Evolutionary conservation across 2,329 filamentous ascomycete species (phyloP).

Genomic region (Colletotrichum theobromicola): DNA sequence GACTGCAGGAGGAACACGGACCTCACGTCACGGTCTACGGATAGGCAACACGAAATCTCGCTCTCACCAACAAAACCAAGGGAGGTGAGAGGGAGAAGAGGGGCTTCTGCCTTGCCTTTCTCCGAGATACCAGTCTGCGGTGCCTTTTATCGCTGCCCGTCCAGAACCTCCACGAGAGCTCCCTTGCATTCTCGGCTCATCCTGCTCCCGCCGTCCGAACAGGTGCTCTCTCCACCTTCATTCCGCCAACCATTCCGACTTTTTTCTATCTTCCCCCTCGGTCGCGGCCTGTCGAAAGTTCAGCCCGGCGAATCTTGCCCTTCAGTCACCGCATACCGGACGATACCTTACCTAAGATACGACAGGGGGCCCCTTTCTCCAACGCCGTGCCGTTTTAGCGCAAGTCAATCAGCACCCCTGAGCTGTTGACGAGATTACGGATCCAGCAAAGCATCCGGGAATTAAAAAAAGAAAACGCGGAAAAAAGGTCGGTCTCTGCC

Average conservation of each 20-base stretch:
- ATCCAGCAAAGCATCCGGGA: slow-evolving; percentile 1
- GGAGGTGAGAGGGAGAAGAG: not conserved
- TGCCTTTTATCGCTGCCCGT: not conserved
- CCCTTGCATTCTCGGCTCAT: not conserved
- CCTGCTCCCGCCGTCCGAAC: not conserved
- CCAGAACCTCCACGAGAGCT: not conserved
- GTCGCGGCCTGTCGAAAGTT: not conserved
- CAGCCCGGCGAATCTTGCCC: not conserved
- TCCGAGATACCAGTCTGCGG: not conserved
- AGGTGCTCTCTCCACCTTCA: not conserved
- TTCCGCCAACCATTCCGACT: not conserved
- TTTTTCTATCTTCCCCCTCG: not conserved
- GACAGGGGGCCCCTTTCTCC: not conserved
- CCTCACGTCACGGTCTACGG: not conserved
- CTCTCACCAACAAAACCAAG: not conserved
- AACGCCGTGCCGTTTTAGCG: slow-evolving; percentile 5
- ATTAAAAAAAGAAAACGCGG: not conserved
- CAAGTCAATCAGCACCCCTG: slow-evolving; percentile 11
- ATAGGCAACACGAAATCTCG: not conserved
- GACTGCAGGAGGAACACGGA: not conserved
- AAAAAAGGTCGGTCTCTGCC: not conserved
- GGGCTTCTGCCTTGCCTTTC: not conserved
- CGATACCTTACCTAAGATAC: not conserved
- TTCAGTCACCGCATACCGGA: not conserved
- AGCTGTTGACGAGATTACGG: slow-evolving; percentile 17